phyloP scores from a whole-genome alignment of 2,329 filamentous ascomycete genomes.

The Colletotrichum simmondsii region DNA sequence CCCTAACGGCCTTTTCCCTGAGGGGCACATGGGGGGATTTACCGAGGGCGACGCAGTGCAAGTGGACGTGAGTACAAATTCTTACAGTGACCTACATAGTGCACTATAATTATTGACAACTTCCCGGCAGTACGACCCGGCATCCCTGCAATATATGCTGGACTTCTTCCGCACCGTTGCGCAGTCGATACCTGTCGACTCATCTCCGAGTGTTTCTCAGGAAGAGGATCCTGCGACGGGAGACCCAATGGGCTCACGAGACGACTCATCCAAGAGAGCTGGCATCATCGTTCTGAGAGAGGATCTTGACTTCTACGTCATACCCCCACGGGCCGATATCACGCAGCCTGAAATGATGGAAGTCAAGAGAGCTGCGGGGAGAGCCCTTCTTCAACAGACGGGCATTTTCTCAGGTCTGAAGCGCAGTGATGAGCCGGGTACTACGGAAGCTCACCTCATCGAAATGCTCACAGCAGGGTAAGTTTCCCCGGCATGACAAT shows the following conservation, averaged over 20 bases:
- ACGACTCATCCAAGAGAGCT: slow-evolving; percentile 88
- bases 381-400: slow-evolving; percentile 86
- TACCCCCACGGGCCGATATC: slow-evolving; percentile 87
- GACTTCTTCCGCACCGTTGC: slow-evolving; percentile 98
- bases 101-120: neutral
- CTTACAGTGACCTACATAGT: neutral
- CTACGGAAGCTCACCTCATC: slow-evolving; percentile 97
- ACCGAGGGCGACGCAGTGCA: slow-evolving; percentile 94
- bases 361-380: slow-evolving; percentile 91
- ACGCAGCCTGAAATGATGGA: slow-evolving; percentile 92
- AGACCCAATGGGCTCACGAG: slow-evolving; percentile 76
- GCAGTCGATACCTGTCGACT: slow-evolving; percentile 88
- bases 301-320: slow-evolving; percentile 97
- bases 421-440: slow-evolving; percentile 94
- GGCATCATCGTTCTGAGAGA: slow-evolving; percentile 97
- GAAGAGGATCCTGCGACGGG: slow-evolving; percentile 72
- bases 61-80: slow-evolving; percentile 83
- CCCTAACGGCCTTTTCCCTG: slow-evolving; percentile 96
- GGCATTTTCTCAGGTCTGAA: slow-evolving; percentile 97
- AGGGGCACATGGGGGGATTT: slow-evolving; percentile 94
- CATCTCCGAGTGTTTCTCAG: slow-evolving; percentile 73
- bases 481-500: slow-evolving; percentile 47
- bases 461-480: slow-evolving; percentile 99
- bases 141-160: slow-evolving; percentile 97
- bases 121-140: slow-evolving; percentile 85